Conservation (phyloP, 1,139 yeast genomes). For the Debaryomyces udenii region DNA sequence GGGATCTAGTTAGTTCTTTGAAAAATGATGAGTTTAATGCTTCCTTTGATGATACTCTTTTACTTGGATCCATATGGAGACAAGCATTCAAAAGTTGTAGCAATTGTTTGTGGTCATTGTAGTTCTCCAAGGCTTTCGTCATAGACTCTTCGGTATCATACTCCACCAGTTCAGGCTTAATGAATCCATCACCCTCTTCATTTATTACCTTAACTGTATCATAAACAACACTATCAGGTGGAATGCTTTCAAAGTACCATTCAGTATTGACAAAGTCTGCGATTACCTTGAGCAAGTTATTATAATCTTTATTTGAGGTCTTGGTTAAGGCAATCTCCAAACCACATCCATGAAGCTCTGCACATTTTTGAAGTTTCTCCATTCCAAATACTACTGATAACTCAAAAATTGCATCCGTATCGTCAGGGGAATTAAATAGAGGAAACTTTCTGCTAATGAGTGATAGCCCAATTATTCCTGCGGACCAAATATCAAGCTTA, state of each 20-base stretch:
- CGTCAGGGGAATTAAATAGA: slow-evolving; percentile 87
- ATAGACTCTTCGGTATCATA: slow-evolving; percentile 18
- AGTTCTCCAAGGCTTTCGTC: slow-evolving; percentile 28
- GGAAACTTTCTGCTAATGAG: slow-evolving; percentile 77
- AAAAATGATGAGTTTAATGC: slow-evolving; percentile 61
- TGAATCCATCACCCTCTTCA: slow-evolving; percentile 28
- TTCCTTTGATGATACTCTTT: slow-evolving; percentile 58
- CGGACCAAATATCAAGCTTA: slow-evolving; percentile 89
- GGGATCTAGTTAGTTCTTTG: slow-evolving; percentile 34
- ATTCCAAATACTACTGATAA: slow-evolving; percentile 82
- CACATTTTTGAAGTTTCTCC: slow-evolving; percentile 72
- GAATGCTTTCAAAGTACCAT: slow-evolving; percentile 38
- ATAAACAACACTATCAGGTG: slow-evolving; percentile 40
- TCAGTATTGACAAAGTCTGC: slow-evolving; percentile 36
- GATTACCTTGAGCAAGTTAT: slow-evolving; percentile 38
- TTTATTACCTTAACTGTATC: slow-evolving; percentile 41
- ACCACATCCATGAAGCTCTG: slow-evolving; percentile 85
- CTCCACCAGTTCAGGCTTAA: slow-evolving; percentile 23
- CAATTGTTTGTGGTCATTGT: slow-evolving; percentile 47
- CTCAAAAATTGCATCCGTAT: slow-evolving; percentile 87
- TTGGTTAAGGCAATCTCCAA: slow-evolving; percentile 60
- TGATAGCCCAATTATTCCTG: slow-evolving; percentile 82
- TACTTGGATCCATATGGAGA: slow-evolving; percentile 58
- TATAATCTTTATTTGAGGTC: slow-evolving; percentile 23
- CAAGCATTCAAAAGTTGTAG: slow-evolving; percentile 56